These are phyloP conservation scores for Epithele typhae DNA, from an alignment of 768 basidiomycete genomes.

Conservation along the genomic window DNA sequence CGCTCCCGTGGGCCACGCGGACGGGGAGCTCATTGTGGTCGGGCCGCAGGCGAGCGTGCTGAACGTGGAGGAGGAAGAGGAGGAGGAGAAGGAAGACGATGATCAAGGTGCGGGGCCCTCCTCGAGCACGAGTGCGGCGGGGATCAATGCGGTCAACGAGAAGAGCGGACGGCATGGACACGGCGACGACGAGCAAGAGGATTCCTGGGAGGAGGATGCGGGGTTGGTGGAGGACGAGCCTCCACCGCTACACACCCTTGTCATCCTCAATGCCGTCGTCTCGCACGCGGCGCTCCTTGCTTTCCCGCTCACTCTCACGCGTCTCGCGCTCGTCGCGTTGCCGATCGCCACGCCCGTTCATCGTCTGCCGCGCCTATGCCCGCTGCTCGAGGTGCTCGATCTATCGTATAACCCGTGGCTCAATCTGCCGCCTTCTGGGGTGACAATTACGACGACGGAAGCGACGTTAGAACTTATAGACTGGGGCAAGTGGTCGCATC, in stretches of 20 bases:
- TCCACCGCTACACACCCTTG: constrained; percentile 39
- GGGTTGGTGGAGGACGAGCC: constrained; percentile 9
- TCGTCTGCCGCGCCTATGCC: constrained; percentile 54
- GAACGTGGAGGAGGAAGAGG: constrained; percentile 28
- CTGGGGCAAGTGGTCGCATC: constrained; percentile 52
- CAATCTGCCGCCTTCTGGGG: constrained; percentile 6
- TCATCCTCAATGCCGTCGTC: constrained; percentile 47
- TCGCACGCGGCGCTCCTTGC: constrained; percentile 40
- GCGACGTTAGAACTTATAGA: constrained; percentile 45
- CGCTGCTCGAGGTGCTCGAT: constrained; percentile 59
- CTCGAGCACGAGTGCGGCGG: no score
- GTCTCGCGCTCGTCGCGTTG: constrained; percentile 53
- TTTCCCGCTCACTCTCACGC: constrained; percentile 63
- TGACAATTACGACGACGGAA: constrained; percentile 23
- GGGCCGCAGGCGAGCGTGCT: constrained; percentile 46
- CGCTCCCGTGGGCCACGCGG: constrained; percentile 46
- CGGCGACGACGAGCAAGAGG: constrained; percentile 2
- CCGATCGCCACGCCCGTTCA: constrained; percentile 46
- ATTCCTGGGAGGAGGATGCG: constrained; percentile 16
- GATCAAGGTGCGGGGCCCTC: not conserved
- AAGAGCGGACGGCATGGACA: not conserved
- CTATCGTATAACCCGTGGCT: constrained; percentile 63
- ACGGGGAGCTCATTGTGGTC: constrained; percentile 63
- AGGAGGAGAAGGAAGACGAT: constrained; percentile 3
- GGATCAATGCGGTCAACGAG: constrained; percentile 7